These are phyloP conservation scores for Phalaenopsis aphrodite DNA, from an alignment of 106 monocot genomes.

Conservation along the genomic window DNA sequence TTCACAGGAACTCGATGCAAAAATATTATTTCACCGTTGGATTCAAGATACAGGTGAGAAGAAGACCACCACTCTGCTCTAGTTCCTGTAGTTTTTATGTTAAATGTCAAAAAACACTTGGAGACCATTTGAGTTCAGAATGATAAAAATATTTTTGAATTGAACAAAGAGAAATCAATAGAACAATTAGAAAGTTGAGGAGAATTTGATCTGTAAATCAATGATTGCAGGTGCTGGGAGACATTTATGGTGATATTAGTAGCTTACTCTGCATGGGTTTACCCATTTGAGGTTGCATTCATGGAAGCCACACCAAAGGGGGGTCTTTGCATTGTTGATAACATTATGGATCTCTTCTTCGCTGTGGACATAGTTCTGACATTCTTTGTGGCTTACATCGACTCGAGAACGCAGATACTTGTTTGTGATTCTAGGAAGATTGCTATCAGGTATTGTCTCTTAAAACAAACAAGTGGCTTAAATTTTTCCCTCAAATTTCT, in stretches of 20 bases:
- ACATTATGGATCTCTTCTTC: constrained; percentile 62
- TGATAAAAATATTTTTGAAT: background rate
- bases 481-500: background rate
- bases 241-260: constrained; percentile 84
- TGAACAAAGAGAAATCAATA: background rate
- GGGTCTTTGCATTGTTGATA: constrained; percentile 57
- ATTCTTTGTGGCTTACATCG: constrained; percentile 83
- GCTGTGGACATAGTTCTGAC: constrained; percentile 70
- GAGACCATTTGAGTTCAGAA: background rate
- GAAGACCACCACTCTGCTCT: background rate
- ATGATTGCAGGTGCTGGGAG: constrained; percentile 71
- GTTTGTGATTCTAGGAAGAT: constrained; percentile 61
- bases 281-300: constrained; percentile 90
- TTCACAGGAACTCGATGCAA: constrained; percentile 10
- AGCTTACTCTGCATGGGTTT: constrained; percentile 85
- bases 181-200: background rate
- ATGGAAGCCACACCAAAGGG: constrained; percentile 45
- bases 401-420: constrained; percentile 68
- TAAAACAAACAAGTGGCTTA: background rate
- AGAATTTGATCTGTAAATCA: background rate
- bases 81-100: background rate
- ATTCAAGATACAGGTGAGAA: constrained; percentile 33
- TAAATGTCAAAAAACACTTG: background rate
- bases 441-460: constrained; percentile 49
- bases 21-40: constrained; percentile 57